These are phyloP conservation scores for Wallacemonas sp. DNA, from an alignment of 208 protist genomes.

Conservation along the genomic window DNA sequence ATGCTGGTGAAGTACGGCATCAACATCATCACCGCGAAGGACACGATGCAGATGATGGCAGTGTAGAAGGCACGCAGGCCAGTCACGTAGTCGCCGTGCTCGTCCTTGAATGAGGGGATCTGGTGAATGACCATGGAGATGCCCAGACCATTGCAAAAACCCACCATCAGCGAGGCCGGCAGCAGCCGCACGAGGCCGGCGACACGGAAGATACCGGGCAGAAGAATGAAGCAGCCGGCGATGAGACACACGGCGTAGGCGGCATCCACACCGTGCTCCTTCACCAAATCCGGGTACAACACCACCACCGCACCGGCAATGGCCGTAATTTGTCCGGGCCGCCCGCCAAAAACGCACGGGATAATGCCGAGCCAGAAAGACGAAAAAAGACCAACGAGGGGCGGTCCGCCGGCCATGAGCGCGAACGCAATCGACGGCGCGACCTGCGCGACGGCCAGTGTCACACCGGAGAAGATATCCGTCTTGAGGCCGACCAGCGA, in stretches of 20 bases:
- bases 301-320: slow-evolving; percentile 61
- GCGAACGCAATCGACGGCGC: slow-evolving; percentile 55
- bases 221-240: slow-evolving; percentile 40
- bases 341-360: slow-evolving; percentile 45
- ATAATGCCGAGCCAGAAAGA: slow-evolving; percentile 62
- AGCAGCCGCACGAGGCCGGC: slow-evolving; percentile 48
- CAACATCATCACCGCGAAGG: slow-evolving; percentile 59
- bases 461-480: slow-evolving; percentile 52
- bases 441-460: slow-evolving; percentile 52
- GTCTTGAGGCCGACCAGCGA: slow-evolving; percentile 46
- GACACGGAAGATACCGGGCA: slow-evolving; percentile 50
- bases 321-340: slow-evolving; percentile 54
- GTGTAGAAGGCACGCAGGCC: slow-evolving; percentile 45
- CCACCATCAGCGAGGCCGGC: slow-evolving; percentile 54
- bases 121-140: slow-evolving; percentile 52
- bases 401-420: slow-evolving; percentile 45
- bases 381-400: slow-evolving; percentile 52
- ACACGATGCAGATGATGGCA: slow-evolving; percentile 49
- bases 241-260: slow-evolving; percentile 46
- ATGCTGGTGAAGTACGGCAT: slow-evolving; percentile 58
- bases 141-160: slow-evolving; percentile 57
- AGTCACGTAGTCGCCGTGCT: slow-evolving; percentile 38
- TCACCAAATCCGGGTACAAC: slow-evolving; percentile 47
- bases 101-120: slow-evolving; percentile 47
- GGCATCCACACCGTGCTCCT: slow-evolving; percentile 50